Evolutionary conservation across 306 rosid genomes (phyloP), one percentile per base, ranked within the genome.

Genomic region (Lithocarpus polystachyus): DNA sequence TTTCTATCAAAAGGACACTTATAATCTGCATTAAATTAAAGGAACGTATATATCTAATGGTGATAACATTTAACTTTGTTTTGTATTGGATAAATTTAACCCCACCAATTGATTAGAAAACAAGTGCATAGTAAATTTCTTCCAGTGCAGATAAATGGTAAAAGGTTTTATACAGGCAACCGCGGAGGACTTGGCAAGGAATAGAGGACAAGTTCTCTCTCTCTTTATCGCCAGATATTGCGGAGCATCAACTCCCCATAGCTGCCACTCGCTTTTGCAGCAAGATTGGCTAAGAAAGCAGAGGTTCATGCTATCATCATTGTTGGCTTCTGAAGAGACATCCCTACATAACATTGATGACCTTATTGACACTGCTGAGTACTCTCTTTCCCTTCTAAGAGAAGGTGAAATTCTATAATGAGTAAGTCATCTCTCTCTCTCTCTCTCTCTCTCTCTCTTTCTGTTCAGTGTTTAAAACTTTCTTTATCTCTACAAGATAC

Each of bases 271-370:
- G 78, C 78, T 61, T 87, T 89, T 9, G 93, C 97, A 0, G 89
- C 95, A 1, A 87, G 97, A 48, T 64, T 89, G 4, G 87, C 97
- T 15, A 89, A 85, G 91, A 94, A 92, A 76, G 90, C 85, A 1
- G 84, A 84, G 82, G 88, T 68, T 43, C 97, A 87, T 11, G 87
- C 85, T 64, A 88, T 92, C 81, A 92, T 94, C 84, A 56, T n/a
- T 90, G 86, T 79, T 94, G 72, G 97, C 89, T 79, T 87, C 95
- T 17, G 97, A 92, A 37, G 99, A 94, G 83, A 85, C 89, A 1
- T 89, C 94, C 1, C 76, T 88, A 20, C 95, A 89, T 85, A 91
- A 92, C 84, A 94, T 91, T 40, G 84, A 88, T 1, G 99, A 92
- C 29, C 95, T 92, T 72, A 75, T 94, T 31, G 94, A 91, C 79